phyloP scores from a whole-genome alignment of 352 stramenopile genomes.

The Sclerospora graminicola region DNA sequence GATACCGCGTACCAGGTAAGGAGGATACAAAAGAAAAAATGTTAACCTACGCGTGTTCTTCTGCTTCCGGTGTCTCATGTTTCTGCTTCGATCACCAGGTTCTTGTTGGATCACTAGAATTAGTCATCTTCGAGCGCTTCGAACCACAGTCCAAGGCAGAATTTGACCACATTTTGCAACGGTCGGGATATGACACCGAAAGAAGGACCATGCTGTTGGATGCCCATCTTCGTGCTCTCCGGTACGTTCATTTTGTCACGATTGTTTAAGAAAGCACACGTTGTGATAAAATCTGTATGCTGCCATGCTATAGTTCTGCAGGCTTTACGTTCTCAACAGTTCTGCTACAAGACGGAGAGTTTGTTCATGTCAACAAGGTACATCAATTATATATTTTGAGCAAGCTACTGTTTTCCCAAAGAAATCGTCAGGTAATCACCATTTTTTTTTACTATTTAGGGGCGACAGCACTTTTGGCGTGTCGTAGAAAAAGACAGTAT shows the following conservation, averaged over 20 bases:
- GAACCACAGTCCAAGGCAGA: constrained; percentile 45
- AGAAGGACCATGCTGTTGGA: constrained; percentile 71
- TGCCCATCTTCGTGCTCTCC: constrained; percentile 51
- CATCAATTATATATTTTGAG: not conserved
- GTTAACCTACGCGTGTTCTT: not conserved
- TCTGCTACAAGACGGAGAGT: constrained; percentile 66
- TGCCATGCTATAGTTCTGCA: constrained; percentile 26
- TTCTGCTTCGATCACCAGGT: constrained; percentile 24
- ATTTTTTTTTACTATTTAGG: constrained; percentile 19
- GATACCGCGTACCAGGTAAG: constrained; percentile 66
- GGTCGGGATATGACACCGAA: constrained; percentile 45
- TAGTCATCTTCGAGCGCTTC: constrained; percentile 81
- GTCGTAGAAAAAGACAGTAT: constrained; percentile 42
- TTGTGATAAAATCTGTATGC: not conserved
- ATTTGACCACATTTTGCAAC: constrained; percentile 51
- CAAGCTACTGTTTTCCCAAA: too few relatives aligned
- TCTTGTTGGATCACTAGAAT: constrained; percentile 59
- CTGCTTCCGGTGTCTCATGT: not conserved
- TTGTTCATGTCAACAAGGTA: constrained; percentile 80
- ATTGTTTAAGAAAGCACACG: not conserved
- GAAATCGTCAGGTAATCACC: not conserved
- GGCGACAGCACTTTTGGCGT: constrained; percentile 76
- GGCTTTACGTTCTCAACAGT: constrained; percentile 69
- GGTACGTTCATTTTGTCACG: constrained; percentile 16
- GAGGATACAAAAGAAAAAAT: not conserved